Percentiles rank a stretch among this genome's conserved stretches.
These are phyloP conservation scores for Recurvomyces mirabilis DNA, from an alignment of 495 filamentous ascomycete genomes.

Conservation along the genomic window DNA sequence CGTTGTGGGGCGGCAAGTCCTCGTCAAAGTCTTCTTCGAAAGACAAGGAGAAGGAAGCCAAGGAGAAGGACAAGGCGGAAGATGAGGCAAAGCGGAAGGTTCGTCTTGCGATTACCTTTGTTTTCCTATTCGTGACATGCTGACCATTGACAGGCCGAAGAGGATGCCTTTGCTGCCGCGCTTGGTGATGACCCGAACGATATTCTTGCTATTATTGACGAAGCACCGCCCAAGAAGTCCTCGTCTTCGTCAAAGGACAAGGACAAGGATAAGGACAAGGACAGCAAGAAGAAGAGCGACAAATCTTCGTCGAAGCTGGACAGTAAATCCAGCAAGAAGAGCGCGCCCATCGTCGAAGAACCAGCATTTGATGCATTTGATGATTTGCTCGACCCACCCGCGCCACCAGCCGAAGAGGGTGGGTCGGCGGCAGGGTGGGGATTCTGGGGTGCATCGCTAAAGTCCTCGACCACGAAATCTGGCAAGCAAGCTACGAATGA, in stretches of 20 bases:
- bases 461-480: conserved; percentile 16
- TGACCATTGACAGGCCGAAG: conserved; percentile 20
- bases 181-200: conserved; percentile 28
- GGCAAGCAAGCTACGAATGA: conserved; percentile 19
- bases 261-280: conserved; percentile 23
- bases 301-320: conserved; percentile 13
- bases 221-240: conserved; percentile 22
- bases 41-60: conserved; percentile 14
- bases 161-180: conserved; percentile 21
- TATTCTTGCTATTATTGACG: conserved; percentile 24
- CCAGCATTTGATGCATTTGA: conserved; percentile 1
- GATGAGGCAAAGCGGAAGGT: conserved; percentile 17
- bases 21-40: conserved; percentile 2
- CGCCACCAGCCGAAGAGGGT: conserved; percentile 3
- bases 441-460: conserved; percentile 24
- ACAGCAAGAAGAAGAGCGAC: conserved; percentile 12
- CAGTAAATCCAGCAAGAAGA: conserved; percentile 18
- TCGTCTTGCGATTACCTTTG: too few relatives aligned
- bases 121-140: too few relatives aligned
- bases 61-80: conserved; percentile 9
- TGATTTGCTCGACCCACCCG: conserved; percentile 9
- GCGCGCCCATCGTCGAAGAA: conserved; percentile 5
- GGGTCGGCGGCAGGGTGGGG: conserved; percentile 16
- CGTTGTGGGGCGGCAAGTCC: conserved; percentile 16
- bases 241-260: too few relatives aligned